Conservation (phyloP, 1,139 yeast species). For the Eremothecium coryli region DNA sequence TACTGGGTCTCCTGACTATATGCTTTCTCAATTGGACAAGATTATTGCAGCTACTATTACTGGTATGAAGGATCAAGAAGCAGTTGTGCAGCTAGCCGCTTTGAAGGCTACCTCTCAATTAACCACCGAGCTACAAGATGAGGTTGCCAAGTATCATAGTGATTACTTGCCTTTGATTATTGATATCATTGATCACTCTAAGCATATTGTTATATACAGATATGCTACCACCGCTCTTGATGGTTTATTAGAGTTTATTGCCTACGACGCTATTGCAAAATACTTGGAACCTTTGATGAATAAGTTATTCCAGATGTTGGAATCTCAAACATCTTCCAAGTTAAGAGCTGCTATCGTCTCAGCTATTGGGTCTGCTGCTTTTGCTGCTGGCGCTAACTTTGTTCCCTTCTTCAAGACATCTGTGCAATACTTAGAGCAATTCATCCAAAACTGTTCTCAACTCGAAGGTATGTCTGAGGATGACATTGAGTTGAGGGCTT, state of each 20-base stretch:
- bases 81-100: constrained; percentile 78
- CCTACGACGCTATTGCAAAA: constrained; percentile 71
- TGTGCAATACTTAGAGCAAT: constrained; percentile 72
- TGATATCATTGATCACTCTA: constrained; percentile 75
- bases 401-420: constrained; percentile 79
- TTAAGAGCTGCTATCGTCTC: constrained; percentile 85
- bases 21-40: constrained; percentile 64
- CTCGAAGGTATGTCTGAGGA: constrained; percentile 68
- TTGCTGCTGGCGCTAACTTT: constrained; percentile 84
- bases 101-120: constrained; percentile 70
- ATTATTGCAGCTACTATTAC: constrained; percentile 62
- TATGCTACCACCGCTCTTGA: constrained; percentile 88
- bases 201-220: constrained; percentile 76
- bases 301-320: constrained; percentile 76
- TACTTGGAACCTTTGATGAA: constrained; percentile 87
- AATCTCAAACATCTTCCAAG: constrained; percentile 48
- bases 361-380: constrained; percentile 95
- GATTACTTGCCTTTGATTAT: constrained; percentile 78
- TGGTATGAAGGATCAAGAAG: constrained; percentile 73
- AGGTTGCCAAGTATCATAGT: constrained; percentile 74
- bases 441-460: constrained; percentile 54
- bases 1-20: constrained; percentile 90
- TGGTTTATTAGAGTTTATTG: constrained; percentile 84
- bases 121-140: constrained; percentile 77
- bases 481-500: constrained; percentile 79